Percentiles rank a stretch among this genome's conserved stretches.
Conservation (phyloP, 176 grass and related monocot genomes). For the Avena eriantha region DNA sequence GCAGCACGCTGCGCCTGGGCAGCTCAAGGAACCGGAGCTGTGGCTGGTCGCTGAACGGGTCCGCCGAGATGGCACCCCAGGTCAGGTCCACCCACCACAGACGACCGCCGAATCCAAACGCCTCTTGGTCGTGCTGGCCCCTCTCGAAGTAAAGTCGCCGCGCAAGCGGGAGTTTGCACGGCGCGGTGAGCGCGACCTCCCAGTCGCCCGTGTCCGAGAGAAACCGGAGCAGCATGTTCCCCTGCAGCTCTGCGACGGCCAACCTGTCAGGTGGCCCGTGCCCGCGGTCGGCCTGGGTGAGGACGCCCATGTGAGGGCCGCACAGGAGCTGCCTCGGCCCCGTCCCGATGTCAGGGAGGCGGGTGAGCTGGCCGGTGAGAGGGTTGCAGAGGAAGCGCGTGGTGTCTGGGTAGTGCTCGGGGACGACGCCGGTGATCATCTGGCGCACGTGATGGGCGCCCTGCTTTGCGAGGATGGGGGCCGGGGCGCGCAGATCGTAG, state of each 20-base stretch:
- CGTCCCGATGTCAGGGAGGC: neutral
- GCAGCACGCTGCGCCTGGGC: constrained; percentile 1
- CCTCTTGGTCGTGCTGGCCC: neutral
- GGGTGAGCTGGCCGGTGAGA: neutral
- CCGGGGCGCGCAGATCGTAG: neutral
- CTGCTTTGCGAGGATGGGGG: constrained; percentile 18
- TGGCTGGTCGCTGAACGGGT: neutral
- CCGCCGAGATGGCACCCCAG: constrained; percentile 7
- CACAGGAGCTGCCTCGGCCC: neutral
- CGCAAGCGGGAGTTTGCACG: neutral
- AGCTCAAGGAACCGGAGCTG: neutral
- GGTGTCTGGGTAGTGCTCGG: neutral
- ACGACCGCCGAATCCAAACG: neutral
- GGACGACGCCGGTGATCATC: neutral
- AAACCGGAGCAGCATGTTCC: neutral
- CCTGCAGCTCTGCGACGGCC: neutral
- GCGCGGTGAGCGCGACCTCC: neutral
- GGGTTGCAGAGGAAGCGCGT: constrained; percentile 19
- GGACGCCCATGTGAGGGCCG: constrained; percentile 13
- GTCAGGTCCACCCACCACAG: neutral
- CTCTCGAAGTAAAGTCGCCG: neutral
- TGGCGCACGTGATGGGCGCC: neutral
- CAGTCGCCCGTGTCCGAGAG: neutral
- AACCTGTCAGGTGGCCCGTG: neutral
- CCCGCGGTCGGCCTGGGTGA: neutral